A percentile compares a stretch with the other conserved stretches of the same genome.
Conservation (phyloP, 179 eudicot genomes). For the Drosera spatulata region DNA sequence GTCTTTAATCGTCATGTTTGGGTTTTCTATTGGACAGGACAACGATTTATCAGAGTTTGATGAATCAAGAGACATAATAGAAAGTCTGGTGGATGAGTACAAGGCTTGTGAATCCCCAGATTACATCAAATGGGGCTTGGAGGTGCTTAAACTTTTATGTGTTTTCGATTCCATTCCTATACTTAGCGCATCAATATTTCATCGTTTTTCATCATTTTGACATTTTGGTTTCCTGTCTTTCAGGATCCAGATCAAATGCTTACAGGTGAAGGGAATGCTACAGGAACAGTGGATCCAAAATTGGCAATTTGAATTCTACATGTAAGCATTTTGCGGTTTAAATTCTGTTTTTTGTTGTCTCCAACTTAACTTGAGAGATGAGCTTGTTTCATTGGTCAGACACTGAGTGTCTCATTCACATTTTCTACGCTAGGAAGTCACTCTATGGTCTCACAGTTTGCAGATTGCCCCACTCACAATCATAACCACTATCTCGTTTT, state of each 20-base stretch:
- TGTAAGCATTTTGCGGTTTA: neutral
- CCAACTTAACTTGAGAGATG: neutral
- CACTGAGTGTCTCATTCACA: too few relatives aligned
- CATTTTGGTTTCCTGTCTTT: slow-evolving; percentile 1
- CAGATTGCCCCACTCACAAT: too few relatives aligned
- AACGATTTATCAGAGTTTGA: slow-evolving; percentile 98
- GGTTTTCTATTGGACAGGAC: slow-evolving; percentile 38
- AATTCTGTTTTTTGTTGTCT: neutral
- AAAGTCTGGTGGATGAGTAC: slow-evolving; percentile 91
- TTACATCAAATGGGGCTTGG: slow-evolving; percentile 99
- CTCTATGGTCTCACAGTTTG: too few relatives aligned
- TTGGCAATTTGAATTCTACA: slow-evolving; percentile 15
- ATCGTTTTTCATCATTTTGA: neutral
- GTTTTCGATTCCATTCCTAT: too few relatives aligned
- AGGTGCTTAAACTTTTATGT: slow-evolving; percentile 33
- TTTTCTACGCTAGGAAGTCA: too few relatives aligned
- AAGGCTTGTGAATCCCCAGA: slow-evolving; percentile 99
- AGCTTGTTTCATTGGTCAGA: neutral
- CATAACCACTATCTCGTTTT: neutral
- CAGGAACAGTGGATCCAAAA: slow-evolving; percentile 64
- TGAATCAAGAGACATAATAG: slow-evolving; percentile 88
- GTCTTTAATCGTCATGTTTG: too few relatives aligned
- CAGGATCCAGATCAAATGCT: slow-evolving; percentile 80
- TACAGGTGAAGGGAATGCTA: slow-evolving; percentile 66
- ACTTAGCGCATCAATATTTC: neutral